These are phyloP conservation scores for Dendrobium catenatum DNA, from an alignment of 106 monocot genomes.

Conservation along the genomic window DNA sequence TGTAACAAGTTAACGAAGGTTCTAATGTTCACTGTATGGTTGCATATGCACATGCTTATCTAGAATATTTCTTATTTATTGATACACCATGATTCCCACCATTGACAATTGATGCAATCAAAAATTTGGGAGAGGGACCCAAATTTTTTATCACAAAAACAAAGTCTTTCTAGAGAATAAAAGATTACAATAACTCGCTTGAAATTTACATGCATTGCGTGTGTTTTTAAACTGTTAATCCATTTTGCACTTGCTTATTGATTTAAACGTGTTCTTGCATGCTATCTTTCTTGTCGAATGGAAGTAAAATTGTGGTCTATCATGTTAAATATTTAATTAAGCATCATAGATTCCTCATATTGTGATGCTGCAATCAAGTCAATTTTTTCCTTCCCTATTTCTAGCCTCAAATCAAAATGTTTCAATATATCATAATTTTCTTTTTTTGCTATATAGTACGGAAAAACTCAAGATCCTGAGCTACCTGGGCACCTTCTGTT, in stretches of 20 bases:
- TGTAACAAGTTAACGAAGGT: too few relatives aligned
- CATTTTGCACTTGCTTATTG: background rate
- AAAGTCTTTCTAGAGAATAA: too few relatives aligned
- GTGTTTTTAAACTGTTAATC: background rate
- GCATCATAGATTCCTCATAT: background rate
- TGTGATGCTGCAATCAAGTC: background rate
- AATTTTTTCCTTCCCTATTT: background rate
- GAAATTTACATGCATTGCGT: background rate
- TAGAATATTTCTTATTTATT: too few relatives aligned
- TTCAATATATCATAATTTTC: constrained; percentile 1
- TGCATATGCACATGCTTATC: too few relatives aligned
- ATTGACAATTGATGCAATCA: too few relatives aligned
- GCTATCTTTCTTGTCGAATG: background rate
- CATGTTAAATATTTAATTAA: background rate
- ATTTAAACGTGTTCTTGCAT: background rate
- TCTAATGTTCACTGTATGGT: too few relatives aligned
- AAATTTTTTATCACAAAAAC: too few relatives aligned
- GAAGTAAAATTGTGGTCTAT: background rate
- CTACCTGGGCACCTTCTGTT: constrained; percentile 84
- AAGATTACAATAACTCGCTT: background rate
- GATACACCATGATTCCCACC: too few relatives aligned
- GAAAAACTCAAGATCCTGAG: constrained; percentile 71
- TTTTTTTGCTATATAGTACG: constrained; percentile 57
- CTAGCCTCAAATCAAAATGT: too few relatives aligned
- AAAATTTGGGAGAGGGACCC: too few relatives aligned